These are phyloP conservation scores for Boletales sp. DNA, from an alignment of 768 basidiomycete species.

Conservation along the genomic window DNA sequence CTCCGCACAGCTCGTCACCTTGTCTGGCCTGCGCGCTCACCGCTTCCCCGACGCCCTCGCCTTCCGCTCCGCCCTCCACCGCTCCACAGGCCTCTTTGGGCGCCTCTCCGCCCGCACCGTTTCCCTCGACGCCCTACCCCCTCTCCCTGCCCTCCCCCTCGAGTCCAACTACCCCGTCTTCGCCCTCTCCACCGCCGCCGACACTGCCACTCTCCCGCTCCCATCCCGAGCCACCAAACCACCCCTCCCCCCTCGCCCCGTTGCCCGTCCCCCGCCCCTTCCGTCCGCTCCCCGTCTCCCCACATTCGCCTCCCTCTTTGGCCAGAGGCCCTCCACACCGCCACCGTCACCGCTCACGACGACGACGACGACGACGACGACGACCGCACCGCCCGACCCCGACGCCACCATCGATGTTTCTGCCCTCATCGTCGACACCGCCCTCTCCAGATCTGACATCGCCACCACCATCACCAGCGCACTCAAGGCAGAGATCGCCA, in stretches of 20 bases:
- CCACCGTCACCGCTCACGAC: slow-evolving; percentile 27
- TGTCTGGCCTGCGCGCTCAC: slow-evolving; percentile 80
- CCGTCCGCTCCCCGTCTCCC: slow-evolving; percentile 51
- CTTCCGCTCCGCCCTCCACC: slow-evolving; percentile 41
- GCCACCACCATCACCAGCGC: slow-evolving; percentile 51
- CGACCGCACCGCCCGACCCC: slow-evolving; percentile 24
- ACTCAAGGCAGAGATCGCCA: slow-evolving; percentile 54
- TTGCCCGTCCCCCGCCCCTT: slow-evolving; percentile 10
- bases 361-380: slow-evolving; percentile 13
- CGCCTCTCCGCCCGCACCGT: slow-evolving; percentile 33
- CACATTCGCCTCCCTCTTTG: slow-evolving; percentile 82
- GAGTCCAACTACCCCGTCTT: slow-evolving; percentile 47
- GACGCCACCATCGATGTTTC: slow-evolving; percentile 51
- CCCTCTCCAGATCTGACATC: slow-evolving; percentile 52
- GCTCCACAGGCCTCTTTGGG: slow-evolving; percentile 37
- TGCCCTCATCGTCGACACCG: slow-evolving; percentile 54
- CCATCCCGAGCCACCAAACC: slow-evolving; percentile 45
- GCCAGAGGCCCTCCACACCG: slow-evolving; percentile 33
- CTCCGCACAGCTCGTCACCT: slow-evolving; percentile 56
- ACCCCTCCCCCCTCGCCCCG: slow-evolving; percentile 40
- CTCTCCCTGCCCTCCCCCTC: slow-evolving; percentile 43
- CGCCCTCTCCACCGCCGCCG: slow-evolving; percentile 35
- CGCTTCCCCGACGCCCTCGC: slow-evolving; percentile 45
- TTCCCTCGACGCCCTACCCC: slow-evolving; percentile 46
- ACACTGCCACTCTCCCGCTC: slow-evolving; percentile 22